phyloP scores from a whole-genome alignment of 1,284 basidiomycete species.

The Marasmius fiardii region DNA sequence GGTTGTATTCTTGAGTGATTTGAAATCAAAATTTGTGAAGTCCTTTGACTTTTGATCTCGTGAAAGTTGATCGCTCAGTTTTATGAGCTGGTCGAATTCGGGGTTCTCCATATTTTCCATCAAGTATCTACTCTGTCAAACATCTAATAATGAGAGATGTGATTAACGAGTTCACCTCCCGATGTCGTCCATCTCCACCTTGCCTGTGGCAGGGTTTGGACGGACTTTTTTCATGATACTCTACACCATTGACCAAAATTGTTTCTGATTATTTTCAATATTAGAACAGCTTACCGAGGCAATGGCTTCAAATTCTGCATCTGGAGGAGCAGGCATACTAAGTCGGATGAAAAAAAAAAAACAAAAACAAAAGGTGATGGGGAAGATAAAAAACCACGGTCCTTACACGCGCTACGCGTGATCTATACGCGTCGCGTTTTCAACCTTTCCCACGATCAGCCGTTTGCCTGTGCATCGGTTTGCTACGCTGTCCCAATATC shows the following conservation, averaged over 20 bases:
- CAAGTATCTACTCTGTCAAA: slow-evolving; percentile 6
- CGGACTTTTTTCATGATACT: slow-evolving; percentile 19
- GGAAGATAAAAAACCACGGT: too few species aligned
- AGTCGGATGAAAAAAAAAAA: too few species aligned
- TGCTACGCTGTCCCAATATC: too few species aligned
- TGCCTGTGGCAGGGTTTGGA: slow-evolving; percentile 24
- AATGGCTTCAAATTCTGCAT: neutral
- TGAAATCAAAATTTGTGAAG: slow-evolving; percentile 23
- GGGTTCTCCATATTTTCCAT: slow-evolving; percentile 15
- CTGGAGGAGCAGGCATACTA: too few species aligned
- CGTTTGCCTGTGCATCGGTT: neutral
- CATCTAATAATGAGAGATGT: neutral
- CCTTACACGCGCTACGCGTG: neutral
- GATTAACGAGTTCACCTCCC: slow-evolving; percentile 19
- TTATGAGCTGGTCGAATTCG: slow-evolving; percentile 12
- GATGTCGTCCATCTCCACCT: slow-evolving; percentile 23
- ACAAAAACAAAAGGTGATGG: too few species aligned
- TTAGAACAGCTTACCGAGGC: neutral
- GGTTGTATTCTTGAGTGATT: slow-evolving; percentile 21
- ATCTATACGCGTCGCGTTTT: neutral
- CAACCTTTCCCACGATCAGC: neutral
- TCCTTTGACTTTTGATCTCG: slow-evolving; percentile 21
- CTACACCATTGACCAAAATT: neutral
- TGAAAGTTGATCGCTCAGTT: slow-evolving; percentile 25
- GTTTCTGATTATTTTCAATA: neutral